Base-by-base conservation (phyloP, 768 basidiomycete genomes). In the Russula brevipes region DNA sequence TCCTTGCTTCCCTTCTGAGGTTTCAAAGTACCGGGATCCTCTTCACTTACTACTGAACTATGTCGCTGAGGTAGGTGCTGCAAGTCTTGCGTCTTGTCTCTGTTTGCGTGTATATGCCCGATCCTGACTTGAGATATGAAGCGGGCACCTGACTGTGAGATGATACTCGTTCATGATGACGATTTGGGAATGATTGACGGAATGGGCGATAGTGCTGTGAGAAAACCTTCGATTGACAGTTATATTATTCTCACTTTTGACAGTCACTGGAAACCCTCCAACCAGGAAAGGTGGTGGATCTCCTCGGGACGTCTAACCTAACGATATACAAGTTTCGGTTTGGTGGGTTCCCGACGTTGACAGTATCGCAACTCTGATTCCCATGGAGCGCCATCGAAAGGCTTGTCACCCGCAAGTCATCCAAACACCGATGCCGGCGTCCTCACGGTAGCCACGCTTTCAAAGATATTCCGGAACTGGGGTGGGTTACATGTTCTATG, bases 151-250 rank as follows among this genome's bases (percentile, higher is more conserved):
- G 57, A 42, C 17, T 59, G 57, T 5, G 39, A 59, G 14, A 49
- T 31, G 45, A 39, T 59, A 5, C 57, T 59, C n/a, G 36, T 59
- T 33, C 57, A 59, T 42, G 57, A 59, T 24, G 39, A 59, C 24
- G 49, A 33, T 36, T 12, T 57, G 36, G 57, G 1, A 1, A 3
- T 11, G 36, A 31, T 49, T 14, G n/a, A 24, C 3, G 57, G 14
- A 57, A 36, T 57, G 1, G 11, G 35, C 12, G 3, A 16, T 30
- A 8, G 19, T 3, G n/a, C 2, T 17, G 57, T 41, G 54, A 39
- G 54, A 33, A 7, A 10, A 9, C 31, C 31, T 56, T 33, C 7
- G 42, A 17, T 10, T 17, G 16, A 14, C 49, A 45, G 30, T 55
- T 16, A 9, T 17, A 35, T 45, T 41, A 24, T 19, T 12, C 46